Evolutionary conservation across 805 yeast species (phyloP), one percentile per base, ranked within the genome.

Genomic region (Candida oleophila): DNA sequence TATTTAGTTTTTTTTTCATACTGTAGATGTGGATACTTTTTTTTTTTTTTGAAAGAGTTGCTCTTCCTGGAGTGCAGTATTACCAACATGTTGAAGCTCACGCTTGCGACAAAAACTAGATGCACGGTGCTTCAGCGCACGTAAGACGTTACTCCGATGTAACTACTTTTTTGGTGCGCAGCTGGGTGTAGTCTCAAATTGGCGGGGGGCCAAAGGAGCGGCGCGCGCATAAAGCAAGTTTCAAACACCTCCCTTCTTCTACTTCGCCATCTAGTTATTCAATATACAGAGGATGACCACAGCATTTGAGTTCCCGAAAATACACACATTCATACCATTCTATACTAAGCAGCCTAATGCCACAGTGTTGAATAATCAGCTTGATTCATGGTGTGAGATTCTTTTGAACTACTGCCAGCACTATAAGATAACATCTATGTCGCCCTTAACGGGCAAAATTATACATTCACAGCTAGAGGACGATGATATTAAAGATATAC

Each of bases 261-360:
- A 8, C 38, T 16, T 9, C 19, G 9, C 9, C 20, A 35, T 35
- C 20, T 3, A 9, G 38, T n/a, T n/a, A n/a, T n/a, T n/a, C n/a
- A n/a, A n/a, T n/a, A n/a, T n/a, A n/a, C n/a, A 12, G 20, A 38
- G 3, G 11, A 47, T 45, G 49, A 22, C 43, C 3, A 30, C 44
- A 36, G 46, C 32, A 50, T 70, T 64, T 52, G 54, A 55, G 44
- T 73, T 70, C 54, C 76, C 77, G n/a, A 68, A 68, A 48, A 69
- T 73, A 42, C 71, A 72, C 54, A 55, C 70, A 15, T 92, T 90
- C 64, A 97, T 97, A 4, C 99, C 99, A 0, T 81, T 92, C 54
- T 92, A 82, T 68, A 94, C 98, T 7, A 76, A 81, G 50, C 99
- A 92, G 66, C 90, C 94, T 19, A 91, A 92, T 56, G 77, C 82